Conservation (phyloP, 2,329 filamentous ascomycete genomes). For the Sporothrix schenckii region DNA sequence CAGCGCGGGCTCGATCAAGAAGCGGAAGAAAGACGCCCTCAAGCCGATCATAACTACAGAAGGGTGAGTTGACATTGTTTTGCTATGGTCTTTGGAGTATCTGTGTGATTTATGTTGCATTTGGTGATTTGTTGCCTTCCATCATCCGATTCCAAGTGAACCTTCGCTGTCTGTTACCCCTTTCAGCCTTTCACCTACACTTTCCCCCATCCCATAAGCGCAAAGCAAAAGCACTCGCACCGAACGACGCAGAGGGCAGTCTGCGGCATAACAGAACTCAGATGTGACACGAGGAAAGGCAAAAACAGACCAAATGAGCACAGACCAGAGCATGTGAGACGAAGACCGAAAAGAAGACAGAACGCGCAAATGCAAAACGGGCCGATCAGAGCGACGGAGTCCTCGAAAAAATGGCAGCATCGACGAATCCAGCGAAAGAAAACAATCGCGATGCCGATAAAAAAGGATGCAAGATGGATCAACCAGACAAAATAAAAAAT, state of each 20-base stretch:
- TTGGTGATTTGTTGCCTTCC: slow-evolving; percentile 6
- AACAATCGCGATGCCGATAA: neutral
- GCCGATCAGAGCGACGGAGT: neutral
- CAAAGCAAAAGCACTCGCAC: slow-evolving; percentile 9
- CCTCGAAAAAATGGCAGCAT: neutral
- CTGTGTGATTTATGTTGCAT: slow-evolving; percentile 21
- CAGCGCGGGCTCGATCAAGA: slow-evolving; percentile 53
- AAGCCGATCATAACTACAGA: slow-evolving; percentile 78
- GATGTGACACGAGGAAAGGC: neutral
- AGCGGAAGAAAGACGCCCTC: slow-evolving; percentile 72
- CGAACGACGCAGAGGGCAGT: neutral
- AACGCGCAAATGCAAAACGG: neutral
- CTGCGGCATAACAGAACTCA: neutral
- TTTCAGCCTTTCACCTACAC: neutral
- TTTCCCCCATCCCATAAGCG: neutral
- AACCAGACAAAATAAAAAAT: neutral
- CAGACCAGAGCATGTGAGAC: neutral
- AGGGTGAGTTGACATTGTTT: slow-evolving; percentile 41
- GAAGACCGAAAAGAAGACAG: neutral
- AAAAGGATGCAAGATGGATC: neutral
- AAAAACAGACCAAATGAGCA: neutral
- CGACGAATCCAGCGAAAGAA: neutral
- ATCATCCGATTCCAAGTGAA: neutral
- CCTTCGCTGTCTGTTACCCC: slow-evolving; percentile 20
- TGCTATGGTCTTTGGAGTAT: slow-evolving; percentile 41